Percentiles rank a stretch among this genome's conserved stretches.
Conservation (phyloP, 352 stramenopile species). For the Paralagenidium karlingii region DNA sequence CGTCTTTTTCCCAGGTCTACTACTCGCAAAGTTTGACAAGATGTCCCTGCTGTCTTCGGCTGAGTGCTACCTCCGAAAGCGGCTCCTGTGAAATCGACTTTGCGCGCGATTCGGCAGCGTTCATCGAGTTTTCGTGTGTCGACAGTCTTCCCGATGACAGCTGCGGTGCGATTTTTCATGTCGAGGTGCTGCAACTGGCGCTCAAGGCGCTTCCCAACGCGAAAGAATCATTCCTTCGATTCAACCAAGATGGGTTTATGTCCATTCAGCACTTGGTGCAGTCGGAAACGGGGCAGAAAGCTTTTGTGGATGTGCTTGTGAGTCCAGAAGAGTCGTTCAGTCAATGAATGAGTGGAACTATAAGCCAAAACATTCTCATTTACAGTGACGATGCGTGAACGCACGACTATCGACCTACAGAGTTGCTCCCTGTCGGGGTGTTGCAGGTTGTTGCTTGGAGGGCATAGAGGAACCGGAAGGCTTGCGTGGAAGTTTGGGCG, state of each 20-base stretch:
- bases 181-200: slow-evolving; percentile 65
- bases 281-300: slow-evolving; percentile 50
- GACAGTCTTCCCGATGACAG: slow-evolving; percentile 8
- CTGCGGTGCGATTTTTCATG: slow-evolving; percentile 57
- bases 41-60: slow-evolving; percentile 24
- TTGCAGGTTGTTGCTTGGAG: no score
- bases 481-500: no score
- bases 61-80: slow-evolving; percentile 57
- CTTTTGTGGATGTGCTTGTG: slow-evolving; percentile 70
- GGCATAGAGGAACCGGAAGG: no score
- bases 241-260: slow-evolving; percentile 69
- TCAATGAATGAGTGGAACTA: no score
- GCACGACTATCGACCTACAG: no score
- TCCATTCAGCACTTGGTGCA: slow-evolving; percentile 79
- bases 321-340: slow-evolving; percentile 59
- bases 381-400: no score
- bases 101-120: slow-evolving; percentile 43
- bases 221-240: slow-evolving; percentile 69
- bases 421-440: no score
- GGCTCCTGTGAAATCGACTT: slow-evolving; percentile 77
- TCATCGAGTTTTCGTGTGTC: slow-evolving; percentile 75
- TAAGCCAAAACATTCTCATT: no score
- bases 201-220: slow-evolving; percentile 68
- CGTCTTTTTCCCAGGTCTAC: no score
- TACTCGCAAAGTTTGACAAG: neutral